Percentiles rank a stretch among this genome's conserved stretches.
phyloP scores from a whole-genome alignment of 2,329 filamentous ascomycete genomes.

The Macrophomina tecta region DNA sequence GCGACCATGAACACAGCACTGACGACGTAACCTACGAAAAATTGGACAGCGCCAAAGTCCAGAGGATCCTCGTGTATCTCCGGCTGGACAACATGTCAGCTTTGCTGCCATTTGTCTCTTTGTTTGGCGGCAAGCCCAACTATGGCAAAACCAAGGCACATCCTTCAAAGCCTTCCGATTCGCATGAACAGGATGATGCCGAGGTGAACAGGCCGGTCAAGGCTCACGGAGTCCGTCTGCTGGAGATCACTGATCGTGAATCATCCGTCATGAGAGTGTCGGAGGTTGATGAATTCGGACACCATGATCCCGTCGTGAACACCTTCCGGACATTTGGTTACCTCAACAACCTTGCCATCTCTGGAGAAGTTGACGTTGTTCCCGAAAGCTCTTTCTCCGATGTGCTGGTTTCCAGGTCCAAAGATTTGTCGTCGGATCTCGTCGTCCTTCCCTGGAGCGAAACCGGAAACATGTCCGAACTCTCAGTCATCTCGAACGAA shows the following conservation, averaged over 20 bases:
- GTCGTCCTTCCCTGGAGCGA: conserved; percentile 91
- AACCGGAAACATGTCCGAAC: conserved; percentile 75
- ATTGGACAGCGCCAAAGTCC: conserved; percentile 59
- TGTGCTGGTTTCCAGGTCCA: conserved; percentile 70
- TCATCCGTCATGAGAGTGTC: conserved; percentile 95
- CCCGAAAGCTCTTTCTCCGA: conserved; percentile 80
- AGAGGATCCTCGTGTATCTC: conserved; percentile 77
- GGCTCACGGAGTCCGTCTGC: conserved; percentile 82
- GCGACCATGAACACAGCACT: conserved; percentile 36
- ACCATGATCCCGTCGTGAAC: conserved; percentile 81
- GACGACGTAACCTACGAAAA: conserved; percentile 56
- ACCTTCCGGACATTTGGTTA: conserved; percentile 88
- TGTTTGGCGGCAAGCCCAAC: conserved; percentile 67
- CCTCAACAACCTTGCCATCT: conserved; percentile 81
- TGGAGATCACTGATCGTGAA: conserved; percentile 88
- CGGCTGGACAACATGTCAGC: conserved; percentile 84
- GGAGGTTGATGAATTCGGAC: conserved; percentile 72
- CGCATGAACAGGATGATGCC: conserved; percentile 4
- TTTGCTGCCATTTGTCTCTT: conserved; percentile 79
- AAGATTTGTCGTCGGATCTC: conserved; percentile 63
- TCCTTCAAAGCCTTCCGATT: conserved; percentile 35
- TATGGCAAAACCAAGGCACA: conserved; percentile 48
- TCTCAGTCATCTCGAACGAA: conserved; percentile 56
- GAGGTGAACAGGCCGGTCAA: conserved; percentile 61
- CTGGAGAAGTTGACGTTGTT: conserved; percentile 79